Evolutionary conservation across 306 rosid genomes (phyloP), one percentile per base, ranked within the genome.

Genomic region (Spatholobus suberectus): DNA sequence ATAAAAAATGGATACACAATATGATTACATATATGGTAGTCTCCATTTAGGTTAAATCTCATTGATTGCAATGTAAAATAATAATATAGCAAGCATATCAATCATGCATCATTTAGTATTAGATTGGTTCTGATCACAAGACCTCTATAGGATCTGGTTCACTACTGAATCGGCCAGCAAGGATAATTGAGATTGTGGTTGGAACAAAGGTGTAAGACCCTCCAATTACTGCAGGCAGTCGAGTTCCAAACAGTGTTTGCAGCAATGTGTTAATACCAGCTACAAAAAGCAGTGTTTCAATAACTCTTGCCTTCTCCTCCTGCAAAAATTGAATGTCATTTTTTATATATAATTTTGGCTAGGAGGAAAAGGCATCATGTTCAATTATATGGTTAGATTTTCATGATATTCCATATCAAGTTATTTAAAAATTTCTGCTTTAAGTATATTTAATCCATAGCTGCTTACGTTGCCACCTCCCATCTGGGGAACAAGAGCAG

Each of bases 401-500:
- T 23, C 38, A 72, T 55, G 54, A 87, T 38, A 27, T 74, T 76
- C 41, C 74, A 7, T 21, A 10, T 34, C 70, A 73, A 76, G 34
- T 17, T 32, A 58, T 40, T 26, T 5, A 1, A 73, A 76, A 79
- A 18, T 34, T 5, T 12, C 27, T 58, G 38, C 49, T 35, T 59
- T 1, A 59, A 35, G 38, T n/a, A 44, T 47, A 43, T 15, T 78
- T 62, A 47, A 69, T 34, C 9, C 13, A 6, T 9, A 57, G 78
- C 68, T 81, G 38, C 98, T 92, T 90, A 96, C 99, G 88, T 94
- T 94, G 88, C 96, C 98, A 83, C 99, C 99, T 66, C 99, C 99
- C 99, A 96, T 96, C 82, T 96, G 99, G 41, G 99, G 99, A 87
- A 96, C 99, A 84, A 96, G 94, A 86, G 96, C 91, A 82, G 94